Evolutionary conservation across 2,329 filamentous ascomycete genomes (phyloP).

Genomic region (Pseudogymnoascus sp.): DNA sequence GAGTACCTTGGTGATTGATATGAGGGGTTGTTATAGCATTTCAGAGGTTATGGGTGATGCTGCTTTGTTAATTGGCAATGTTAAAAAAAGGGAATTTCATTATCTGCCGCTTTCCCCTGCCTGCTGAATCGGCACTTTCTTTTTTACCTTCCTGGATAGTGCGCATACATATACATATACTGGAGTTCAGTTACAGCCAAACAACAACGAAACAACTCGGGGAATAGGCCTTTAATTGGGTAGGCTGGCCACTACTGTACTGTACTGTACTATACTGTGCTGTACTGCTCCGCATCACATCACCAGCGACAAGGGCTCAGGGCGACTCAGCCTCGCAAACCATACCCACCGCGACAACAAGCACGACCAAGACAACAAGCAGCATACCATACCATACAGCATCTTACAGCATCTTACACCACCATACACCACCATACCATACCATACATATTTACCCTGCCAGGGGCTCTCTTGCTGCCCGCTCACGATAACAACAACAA

Average conservation of each 20-base stretch:
- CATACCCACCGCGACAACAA: not conserved
- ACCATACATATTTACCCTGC: not conserved
- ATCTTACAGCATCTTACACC: not conserved
- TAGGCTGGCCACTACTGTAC: not conserved
- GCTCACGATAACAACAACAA: not conserved
- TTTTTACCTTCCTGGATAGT: not conserved
- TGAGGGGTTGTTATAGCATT: not conserved
- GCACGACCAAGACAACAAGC: not conserved
- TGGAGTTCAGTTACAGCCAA: not conserved
- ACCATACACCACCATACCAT: not conserved
- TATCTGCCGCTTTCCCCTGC: not conserved
- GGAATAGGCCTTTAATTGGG: not conserved
- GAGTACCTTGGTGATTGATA: not conserved
- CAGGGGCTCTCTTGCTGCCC: not conserved
- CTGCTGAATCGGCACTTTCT: not conserved
- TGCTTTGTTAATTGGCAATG: too few relatives aligned
- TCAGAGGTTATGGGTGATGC: not conserved
- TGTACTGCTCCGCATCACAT: not conserved
- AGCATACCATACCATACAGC: not conserved
- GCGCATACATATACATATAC: too few relatives aligned
- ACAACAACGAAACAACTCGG: not conserved
- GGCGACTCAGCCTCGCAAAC: not conserved
- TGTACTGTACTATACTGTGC: too few relatives aligned
- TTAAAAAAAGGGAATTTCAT: not conserved
- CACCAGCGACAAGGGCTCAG: not conserved